Percentiles rank a stretch among this genome's conserved stretches.
Conservation (phyloP, 495 filamentous ascomycete species). For the Polyplosphaeria fusca region DNA sequence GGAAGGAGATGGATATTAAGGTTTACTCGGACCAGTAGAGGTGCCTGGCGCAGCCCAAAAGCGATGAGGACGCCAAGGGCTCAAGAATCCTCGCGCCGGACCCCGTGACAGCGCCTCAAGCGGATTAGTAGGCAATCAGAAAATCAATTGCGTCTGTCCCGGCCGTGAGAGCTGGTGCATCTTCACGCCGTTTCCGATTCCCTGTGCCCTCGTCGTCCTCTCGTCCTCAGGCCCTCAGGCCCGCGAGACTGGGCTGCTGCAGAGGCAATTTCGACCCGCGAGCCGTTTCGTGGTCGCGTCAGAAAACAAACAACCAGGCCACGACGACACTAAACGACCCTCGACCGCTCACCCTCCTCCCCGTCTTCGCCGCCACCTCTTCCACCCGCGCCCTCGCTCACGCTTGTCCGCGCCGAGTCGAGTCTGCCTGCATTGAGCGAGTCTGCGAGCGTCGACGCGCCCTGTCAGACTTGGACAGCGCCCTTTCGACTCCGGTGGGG, state of each 20-base stretch:
- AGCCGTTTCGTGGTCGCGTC: too few relatives aligned
- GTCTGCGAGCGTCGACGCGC: neutral
- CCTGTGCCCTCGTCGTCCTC: too few relatives aligned
- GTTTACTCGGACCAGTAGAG: too few relatives aligned
- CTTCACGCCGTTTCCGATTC: neutral
- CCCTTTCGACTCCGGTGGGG: conserved; percentile 13
- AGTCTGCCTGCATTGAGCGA: neutral
- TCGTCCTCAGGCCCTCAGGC: too few relatives aligned
- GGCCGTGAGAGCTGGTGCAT: neutral
- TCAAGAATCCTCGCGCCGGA: too few relatives aligned
- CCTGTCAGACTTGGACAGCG: neutral
- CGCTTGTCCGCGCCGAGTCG: neutral
- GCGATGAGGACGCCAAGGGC: too few relatives aligned
- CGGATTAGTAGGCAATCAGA: neutral
- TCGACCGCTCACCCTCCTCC: neutral
- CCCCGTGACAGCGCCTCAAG: neutral
- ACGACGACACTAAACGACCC: neutral
- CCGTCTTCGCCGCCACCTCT: neutral
- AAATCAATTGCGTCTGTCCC: neutral
- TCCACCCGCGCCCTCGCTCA: neutral
- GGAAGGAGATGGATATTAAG: too few relatives aligned
- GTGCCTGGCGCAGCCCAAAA: too few relatives aligned
- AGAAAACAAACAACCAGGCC: neutral
- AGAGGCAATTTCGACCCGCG: too few relatives aligned
- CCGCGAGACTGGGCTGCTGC: too few relatives aligned